Base-by-base conservation (phyloP, 2,329 filamentous ascomycete genomes). In the Emergomyces africanus region DNA sequence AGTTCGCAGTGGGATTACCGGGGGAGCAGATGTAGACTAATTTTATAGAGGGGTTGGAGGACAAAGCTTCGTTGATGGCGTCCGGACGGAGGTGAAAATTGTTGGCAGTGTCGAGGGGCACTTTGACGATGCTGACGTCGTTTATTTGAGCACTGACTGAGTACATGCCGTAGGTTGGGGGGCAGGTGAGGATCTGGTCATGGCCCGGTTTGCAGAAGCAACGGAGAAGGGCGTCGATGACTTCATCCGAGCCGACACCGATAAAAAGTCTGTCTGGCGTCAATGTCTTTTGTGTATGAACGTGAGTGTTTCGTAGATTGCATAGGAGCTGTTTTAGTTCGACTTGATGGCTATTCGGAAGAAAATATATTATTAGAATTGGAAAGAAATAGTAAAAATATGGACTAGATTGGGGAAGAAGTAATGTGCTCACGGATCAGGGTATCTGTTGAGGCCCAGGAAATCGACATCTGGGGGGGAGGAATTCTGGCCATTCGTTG, bases 101-200 rank as follows among this genome's bases (percentile, higher is more conserved):
- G 1, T 89, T 85, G 1, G 84, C 82, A 1, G 82, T 80, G 54
- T 88, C 81, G 25, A 97, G 79, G 0, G 91, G 90, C n/a, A 97
- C 85, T 70, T 88, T 89, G 66, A 95, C 86, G 30, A 97, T 83
- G 51, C 81, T 81, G 23, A 99, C 80, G 69, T 97, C 94, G 77
- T 99, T 99, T 65, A 96, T 87, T 70, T 95, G 88, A 0, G 94
- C 94, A 6, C 89, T 95, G 20, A 99, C 94, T 53, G 84, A 80
- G 78, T 99, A 99, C 94, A 99, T 99, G 75, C 94, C 94, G 72
- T 99, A 99, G 0, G 94, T 99, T 0, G 94, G 94, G 20, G 94
- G 94, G 70, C 92, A 97, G 48, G 90, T 92, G 41, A 99, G 82
- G 70, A 99, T 95, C 70, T 88, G 90, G 75, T 99, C 94, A 64